Conservation (phyloP, 2,329 filamentous ascomycete species). For the Elsinoe australis region DNA sequence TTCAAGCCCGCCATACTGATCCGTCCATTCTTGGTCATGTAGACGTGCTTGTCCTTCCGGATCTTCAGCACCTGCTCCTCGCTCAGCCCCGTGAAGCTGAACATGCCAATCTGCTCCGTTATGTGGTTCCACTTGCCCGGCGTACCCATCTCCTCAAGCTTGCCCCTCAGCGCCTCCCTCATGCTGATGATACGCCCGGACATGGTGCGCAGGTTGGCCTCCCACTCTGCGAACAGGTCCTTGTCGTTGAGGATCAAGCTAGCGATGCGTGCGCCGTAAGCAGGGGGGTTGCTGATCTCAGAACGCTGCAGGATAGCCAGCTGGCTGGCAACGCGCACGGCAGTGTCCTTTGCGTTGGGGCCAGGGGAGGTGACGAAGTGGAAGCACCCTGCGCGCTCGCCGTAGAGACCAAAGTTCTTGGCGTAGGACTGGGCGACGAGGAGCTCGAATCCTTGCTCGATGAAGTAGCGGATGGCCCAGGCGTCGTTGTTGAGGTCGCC, state of each 20-base stretch:
- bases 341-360: conserved; percentile 55
- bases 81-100: conserved; percentile 78
- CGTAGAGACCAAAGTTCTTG: conserved; percentile 71
- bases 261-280: conserved; percentile 87
- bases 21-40: conserved; percentile 95
- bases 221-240: conserved; percentile 79
- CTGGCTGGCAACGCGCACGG: conserved; percentile 67
- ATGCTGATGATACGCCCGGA: conserved; percentile 90
- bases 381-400: conserved; percentile 92
- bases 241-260: conserved; percentile 75
- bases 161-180: conserved; percentile 67
- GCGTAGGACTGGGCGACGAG: conserved; percentile 48
- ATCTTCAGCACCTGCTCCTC: conserved; percentile 67
- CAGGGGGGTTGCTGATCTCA: conserved; percentile 94
- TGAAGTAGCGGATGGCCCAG: conserved; percentile 88
- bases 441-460: conserved; percentile 76
- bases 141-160: conserved; percentile 77
- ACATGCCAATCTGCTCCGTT: conserved; percentile 99
- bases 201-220: conserved; percentile 87
- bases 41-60: conserved; percentile 64
- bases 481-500: conserved; percentile 79
- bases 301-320: conserved; percentile 90
- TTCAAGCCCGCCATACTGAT: conserved; percentile 99
- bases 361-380: conserved; percentile 77
- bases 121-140: conserved; percentile 95